A percentile compares a stretch with the other conserved stretches of the same genome.
Evolutionary conservation across 306 rosid genomes (phyloP).

Genomic region (Betula pendula): DNA sequence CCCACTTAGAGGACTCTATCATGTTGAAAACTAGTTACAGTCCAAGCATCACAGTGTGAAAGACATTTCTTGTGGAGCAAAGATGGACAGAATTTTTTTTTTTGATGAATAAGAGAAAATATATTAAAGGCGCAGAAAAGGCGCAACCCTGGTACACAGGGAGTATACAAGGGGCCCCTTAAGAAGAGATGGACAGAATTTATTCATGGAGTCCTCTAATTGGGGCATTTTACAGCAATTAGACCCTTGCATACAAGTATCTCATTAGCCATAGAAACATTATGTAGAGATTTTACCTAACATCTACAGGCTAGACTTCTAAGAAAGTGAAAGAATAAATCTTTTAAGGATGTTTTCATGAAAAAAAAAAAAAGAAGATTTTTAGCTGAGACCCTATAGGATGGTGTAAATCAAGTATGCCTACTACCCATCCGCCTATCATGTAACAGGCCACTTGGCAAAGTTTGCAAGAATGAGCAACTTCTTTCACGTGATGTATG

Average conservation of each 20-base stretch:
- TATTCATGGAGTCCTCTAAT: too few species aligned
- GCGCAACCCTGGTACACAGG: too few species aligned
- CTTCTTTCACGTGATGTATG: conserved; percentile 5
- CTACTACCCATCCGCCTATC: not conserved
- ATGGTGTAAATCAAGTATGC: not conserved
- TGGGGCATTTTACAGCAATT: too few species aligned
- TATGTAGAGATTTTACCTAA: not conserved
- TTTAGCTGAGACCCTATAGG: not conserved
- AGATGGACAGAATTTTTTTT: not conserved
- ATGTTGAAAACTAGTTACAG: not conserved
- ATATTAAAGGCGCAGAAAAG: too few species aligned
- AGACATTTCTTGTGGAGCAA: not conserved
- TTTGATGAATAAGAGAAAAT: too few species aligned
- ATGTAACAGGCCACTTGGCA: not conserved
- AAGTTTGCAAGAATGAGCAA: not conserved
- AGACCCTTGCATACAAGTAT: not conserved
- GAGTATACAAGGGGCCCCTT: too few species aligned
- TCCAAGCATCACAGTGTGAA: not conserved
- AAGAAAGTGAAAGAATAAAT: not conserved
- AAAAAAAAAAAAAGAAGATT: not conserved
- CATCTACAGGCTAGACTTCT: not conserved
- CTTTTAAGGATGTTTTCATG: not conserved
- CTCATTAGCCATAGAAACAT: not conserved
- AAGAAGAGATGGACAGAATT: too few species aligned
- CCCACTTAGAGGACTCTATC: not conserved